These are phyloP conservation scores for Seiridium cupressi DNA, from an alignment of 2,329 filamentous ascomycete species.

Conservation along the genomic window DNA sequence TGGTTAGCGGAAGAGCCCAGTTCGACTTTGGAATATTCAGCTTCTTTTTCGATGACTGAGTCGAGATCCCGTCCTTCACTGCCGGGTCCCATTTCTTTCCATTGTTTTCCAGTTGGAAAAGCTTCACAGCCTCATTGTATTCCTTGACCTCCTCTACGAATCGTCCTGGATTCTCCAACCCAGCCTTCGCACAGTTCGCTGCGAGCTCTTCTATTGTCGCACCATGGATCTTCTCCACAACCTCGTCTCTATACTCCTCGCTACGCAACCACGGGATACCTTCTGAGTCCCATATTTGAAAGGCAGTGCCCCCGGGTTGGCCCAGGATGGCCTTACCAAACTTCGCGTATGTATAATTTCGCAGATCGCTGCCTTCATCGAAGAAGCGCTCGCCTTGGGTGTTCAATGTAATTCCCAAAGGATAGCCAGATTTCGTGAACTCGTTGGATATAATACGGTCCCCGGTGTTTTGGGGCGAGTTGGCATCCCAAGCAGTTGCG, in stretches of 20 bases:
- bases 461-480: slow-evolving; percentile 52
- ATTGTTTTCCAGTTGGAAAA: slow-evolving; percentile 42
- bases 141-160: slow-evolving; percentile 52
- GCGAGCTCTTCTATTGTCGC: slow-evolving; percentile 55
- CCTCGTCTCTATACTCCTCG: slow-evolving; percentile 62
- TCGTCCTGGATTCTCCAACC: slow-evolving; percentile 39
- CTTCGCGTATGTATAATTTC: slow-evolving; percentile 67
- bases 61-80: slow-evolving; percentile 60
- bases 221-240: slow-evolving; percentile 51
- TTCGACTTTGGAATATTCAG: slow-evolving; percentile 60
- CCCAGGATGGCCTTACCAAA: slow-evolving; percentile 61
- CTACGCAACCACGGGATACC: slow-evolving; percentile 49
- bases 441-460: slow-evolving; percentile 62
- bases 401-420: slow-evolving; percentile 65
- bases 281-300: slow-evolving; percentile 62
- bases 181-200: slow-evolving; percentile 40
- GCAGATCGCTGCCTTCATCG: slow-evolving; percentile 63
- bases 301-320: slow-evolving; percentile 57
- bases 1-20: slow-evolving; percentile 59
- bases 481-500: slow-evolving; percentile 63
- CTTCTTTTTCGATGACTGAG: slow-evolving; percentile 43
- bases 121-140: slow-evolving; percentile 57
- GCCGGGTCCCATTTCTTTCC: slow-evolving; percentile 54
- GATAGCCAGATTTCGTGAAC: slow-evolving; percentile 68
- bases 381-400: slow-evolving; percentile 58